These are phyloP conservation scores for Medicago arabica DNA, from an alignment of 306 rosid genomes.

Conservation along the genomic window DNA sequence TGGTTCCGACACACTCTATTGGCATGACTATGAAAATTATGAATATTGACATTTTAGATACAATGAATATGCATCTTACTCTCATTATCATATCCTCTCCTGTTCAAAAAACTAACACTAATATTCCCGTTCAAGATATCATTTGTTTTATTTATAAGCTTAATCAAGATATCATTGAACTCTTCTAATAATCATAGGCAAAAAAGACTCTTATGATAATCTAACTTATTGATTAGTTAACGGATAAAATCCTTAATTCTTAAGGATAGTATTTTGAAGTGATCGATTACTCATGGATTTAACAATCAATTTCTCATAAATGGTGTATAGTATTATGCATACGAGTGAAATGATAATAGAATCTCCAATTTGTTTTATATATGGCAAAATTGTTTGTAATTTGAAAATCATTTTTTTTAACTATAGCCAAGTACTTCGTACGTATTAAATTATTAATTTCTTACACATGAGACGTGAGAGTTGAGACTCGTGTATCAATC, in stretches of 20 bases:
- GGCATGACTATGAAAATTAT: too few species aligned
- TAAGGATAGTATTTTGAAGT: slow-evolving; percentile 38
- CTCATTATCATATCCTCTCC: too few species aligned
- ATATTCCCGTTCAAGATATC: too few species aligned
- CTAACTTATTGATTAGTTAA: slow-evolving; percentile 23
- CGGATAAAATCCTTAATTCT: slow-evolving; percentile 20
- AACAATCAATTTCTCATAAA: slow-evolving; percentile 40
- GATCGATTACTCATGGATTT: slow-evolving; percentile 31
- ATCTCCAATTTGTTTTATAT: slow-evolving; percentile 45
- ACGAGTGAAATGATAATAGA: slow-evolving; percentile 42
- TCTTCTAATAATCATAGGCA: not conserved
- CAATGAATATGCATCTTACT: too few species aligned
- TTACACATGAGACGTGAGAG: slow-evolving; percentile 53
- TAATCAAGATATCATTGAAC: slow-evolving; percentile 24
- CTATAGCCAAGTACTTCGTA: slow-evolving; percentile 45
- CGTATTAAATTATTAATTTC: slow-evolving; percentile 45
- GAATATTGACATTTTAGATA: too few species aligned
- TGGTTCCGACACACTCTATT: too few species aligned
- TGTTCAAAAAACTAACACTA: too few species aligned
- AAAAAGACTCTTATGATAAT: not conserved
- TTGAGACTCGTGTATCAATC: slow-evolving; percentile 60
- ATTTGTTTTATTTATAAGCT: too few species aligned
- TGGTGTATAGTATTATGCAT: slow-evolving; percentile 6
- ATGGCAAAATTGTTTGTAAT: slow-evolving; percentile 28
- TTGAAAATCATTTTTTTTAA: slow-evolving; percentile 44